A percentile compares a stretch with the other conserved stretches of the same genome.
phyloP scores from a whole-genome alignment of 2,329 filamentous ascomycete genomes.

The Ophiocordyceps camponoti-floridani region DNA sequence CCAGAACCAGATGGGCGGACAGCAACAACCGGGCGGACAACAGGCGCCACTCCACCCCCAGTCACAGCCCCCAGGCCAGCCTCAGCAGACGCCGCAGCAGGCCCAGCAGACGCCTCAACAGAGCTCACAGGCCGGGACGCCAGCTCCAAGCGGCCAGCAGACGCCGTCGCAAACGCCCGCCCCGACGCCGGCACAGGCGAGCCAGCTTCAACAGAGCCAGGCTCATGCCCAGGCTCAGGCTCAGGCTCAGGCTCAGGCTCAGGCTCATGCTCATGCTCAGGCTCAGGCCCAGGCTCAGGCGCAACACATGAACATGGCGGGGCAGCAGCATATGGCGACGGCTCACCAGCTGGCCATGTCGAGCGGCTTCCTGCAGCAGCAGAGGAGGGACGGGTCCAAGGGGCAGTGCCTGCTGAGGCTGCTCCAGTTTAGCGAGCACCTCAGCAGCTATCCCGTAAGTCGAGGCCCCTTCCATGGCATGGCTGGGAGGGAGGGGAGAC shows the following conservation, averaged over 20 bases:
- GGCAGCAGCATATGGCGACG: conserved; percentile 12
- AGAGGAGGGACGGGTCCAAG: conserved; percentile 32
- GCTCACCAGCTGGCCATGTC: conserved; percentile 18
- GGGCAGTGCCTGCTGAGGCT: conserved; percentile 40
- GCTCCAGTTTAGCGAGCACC: conserved; percentile 43
- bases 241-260: too few relatives aligned
- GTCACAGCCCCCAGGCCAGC: conserved; percentile 16
- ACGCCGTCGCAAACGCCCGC: conserved; percentile 26
- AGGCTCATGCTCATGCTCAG: too few relatives aligned
- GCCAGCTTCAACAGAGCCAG: conserved; percentile 11
- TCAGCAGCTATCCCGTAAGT: conserved; percentile 38
- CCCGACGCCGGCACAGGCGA: conserved; percentile 18
- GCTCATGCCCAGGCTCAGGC: too few relatives aligned
- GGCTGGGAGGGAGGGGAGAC: not conserved
- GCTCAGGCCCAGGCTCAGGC: conserved; percentile 16
- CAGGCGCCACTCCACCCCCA: conserved; percentile 14
- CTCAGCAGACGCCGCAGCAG: conserved; percentile 11
- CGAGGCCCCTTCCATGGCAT: not conserved
- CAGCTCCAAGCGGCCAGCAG: conserved; percentile 26
- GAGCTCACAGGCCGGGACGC: conserved; percentile 21
- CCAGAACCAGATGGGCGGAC: conserved; percentile 5
- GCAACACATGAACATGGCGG: conserved; percentile 11
- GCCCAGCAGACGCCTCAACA: conserved; percentile 27
- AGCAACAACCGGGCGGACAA: conserved; percentile 6
- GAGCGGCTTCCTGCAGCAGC: conserved; percentile 21